phyloP scores from a whole-genome alignment of 2,329 filamentous ascomycete species.

The Sporothrix protearum region DNA sequence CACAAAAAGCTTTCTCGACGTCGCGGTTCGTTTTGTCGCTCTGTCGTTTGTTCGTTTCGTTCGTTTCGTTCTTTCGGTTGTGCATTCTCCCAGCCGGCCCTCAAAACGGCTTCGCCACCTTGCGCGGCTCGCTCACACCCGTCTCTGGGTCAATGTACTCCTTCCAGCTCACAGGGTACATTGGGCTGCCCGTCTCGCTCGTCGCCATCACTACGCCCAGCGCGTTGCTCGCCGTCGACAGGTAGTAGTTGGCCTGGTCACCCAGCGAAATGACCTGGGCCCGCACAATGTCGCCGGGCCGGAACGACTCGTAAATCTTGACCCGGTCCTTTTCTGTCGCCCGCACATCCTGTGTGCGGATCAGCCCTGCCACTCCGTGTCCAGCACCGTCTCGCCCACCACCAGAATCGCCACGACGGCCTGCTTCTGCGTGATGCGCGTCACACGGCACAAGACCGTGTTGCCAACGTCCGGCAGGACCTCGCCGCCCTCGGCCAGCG shows the following conservation, averaged over 20 bases:
- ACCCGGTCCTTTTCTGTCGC: slow-evolving; percentile 96
- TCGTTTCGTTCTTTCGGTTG: not conserved
- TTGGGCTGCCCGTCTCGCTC: slow-evolving; percentile 81
- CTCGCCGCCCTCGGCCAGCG: slow-evolving; percentile 44
- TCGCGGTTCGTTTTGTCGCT: not conserved
- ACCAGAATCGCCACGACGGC: slow-evolving; percentile 83
- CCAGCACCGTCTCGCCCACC: slow-evolving; percentile 66
- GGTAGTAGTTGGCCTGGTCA: slow-evolving; percentile 91
- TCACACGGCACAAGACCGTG: slow-evolving; percentile 78
- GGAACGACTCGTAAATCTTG: slow-evolving; percentile 83
- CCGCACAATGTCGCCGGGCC: slow-evolving; percentile 86
- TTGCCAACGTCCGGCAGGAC: slow-evolving; percentile 78
- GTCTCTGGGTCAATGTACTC: slow-evolving; percentile 85
- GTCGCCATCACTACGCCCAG: slow-evolving; percentile 90
- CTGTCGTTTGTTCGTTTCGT: not conserved
- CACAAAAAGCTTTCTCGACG: too few relatives aligned
- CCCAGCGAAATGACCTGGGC: slow-evolving; percentile 86
- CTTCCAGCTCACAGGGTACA: slow-evolving; percentile 93
- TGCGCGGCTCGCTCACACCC: slow-evolving; percentile 72
- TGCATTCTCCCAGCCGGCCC: too few relatives aligned
- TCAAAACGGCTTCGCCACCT: slow-evolving; percentile 92
- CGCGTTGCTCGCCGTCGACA: slow-evolving; percentile 88
- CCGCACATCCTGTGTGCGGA: slow-evolving; percentile 84
- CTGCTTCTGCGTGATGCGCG: slow-evolving; percentile 79
- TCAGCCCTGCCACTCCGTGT: slow-evolving; percentile 79